Conservation (phyloP, 371 early-diverging fungal genomes). For the Rhizopus microsporus region DNA sequence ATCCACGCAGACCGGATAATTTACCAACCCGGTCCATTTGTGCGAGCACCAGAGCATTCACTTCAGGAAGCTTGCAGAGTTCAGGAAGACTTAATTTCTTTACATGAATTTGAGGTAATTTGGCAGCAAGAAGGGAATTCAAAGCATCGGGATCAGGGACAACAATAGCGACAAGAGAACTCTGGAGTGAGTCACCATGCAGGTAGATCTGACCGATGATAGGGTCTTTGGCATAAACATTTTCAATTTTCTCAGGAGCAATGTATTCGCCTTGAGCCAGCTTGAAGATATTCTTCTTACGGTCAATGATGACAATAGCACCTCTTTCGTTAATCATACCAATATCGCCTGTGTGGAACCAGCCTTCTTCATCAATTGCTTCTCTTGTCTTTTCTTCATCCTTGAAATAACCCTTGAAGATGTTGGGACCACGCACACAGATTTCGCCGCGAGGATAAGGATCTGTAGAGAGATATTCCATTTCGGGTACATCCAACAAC, state of each 20-base stretch:
- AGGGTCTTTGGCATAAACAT: conserved; percentile 56
- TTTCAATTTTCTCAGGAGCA: conserved; percentile 96
- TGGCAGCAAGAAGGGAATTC: conserved; percentile 43
- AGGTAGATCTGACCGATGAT: conserved; percentile 71
- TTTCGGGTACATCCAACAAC: conserved; percentile 88
- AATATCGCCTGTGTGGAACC: conserved; percentile 93
- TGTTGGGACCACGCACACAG: conserved; percentile 80
- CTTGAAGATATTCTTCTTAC: conserved; percentile 99
- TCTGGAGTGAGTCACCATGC: conserved; percentile 86
- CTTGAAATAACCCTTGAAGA: conserved; percentile 85
- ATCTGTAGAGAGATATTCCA: conserved; percentile 82
- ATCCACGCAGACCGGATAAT: conserved; percentile 57
- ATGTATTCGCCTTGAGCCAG: conserved; percentile 93
- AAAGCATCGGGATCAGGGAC: conserved; percentile 78
- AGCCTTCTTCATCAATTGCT: conserved; percentile 82
- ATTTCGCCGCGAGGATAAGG: conserved; percentile 91
- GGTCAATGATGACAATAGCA: conserved; percentile 80
- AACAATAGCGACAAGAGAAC: conserved; percentile 80
- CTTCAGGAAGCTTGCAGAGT: conserved; percentile 58
- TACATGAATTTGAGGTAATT: conserved; percentile 31
- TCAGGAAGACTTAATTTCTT: conserved; percentile 36
- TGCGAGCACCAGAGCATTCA: conserved; percentile 60
- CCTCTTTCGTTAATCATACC: conserved; percentile 76
- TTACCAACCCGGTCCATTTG: conserved; percentile 64
- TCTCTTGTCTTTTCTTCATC: conserved; percentile 82